These are phyloP conservation scores for Coix lacrymajobi DNA, from an alignment of 176 grass and related monocot genomes.

Conservation along the genomic window DNA sequence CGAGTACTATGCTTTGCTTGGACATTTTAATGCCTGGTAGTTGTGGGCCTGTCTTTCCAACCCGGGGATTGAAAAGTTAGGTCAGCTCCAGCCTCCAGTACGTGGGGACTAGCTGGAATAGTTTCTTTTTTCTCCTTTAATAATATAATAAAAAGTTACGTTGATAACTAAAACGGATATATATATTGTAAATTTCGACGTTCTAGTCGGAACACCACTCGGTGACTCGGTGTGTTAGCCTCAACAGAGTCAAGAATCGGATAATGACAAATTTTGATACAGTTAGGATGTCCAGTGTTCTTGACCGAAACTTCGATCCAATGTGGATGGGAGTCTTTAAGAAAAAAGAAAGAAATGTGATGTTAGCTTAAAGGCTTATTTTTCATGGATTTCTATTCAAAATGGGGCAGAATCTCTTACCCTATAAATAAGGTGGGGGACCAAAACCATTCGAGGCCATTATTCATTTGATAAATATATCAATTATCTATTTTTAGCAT, in stretches of 20 bases:
- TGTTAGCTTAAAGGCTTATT: background rate
- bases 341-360: background rate
- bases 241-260: background rate
- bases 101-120: constrained; percentile 3
- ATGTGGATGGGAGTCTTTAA: background rate
- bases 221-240: background rate
- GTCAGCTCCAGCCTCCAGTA: background rate
- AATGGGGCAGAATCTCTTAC: no score
- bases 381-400: background rate
- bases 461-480: no score
- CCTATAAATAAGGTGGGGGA: no score
- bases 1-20: constrained; percentile 26
- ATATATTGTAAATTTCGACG: background rate
- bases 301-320: background rate
- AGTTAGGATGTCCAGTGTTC: background rate
- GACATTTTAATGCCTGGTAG: constrained; percentile 33
- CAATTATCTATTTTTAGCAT: no score
- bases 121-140: background rate
- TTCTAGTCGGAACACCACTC: background rate
- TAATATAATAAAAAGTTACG: background rate
- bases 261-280: background rate
- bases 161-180: background rate
- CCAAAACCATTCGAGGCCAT: no score
- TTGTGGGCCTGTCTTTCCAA: constrained; percentile 28
- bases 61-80: constrained; percentile 11